Conservation (phyloP, 495 filamentous ascomycete genomes). For the Clohesyomyces aquaticus region DNA sequence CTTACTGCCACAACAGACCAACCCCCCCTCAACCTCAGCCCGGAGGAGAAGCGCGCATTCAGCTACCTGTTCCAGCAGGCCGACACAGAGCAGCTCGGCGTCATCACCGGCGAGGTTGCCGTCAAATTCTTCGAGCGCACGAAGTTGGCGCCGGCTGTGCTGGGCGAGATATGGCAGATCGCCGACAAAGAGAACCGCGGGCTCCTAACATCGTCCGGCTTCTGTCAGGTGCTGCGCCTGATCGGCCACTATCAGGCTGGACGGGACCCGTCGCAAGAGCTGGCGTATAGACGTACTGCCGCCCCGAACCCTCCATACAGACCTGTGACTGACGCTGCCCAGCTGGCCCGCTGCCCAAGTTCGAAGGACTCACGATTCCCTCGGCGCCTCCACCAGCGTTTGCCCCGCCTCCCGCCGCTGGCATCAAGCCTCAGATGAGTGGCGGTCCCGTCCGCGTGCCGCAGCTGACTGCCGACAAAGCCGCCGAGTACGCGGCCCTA, state of each 20-base stretch:
- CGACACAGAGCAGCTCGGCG: slow-evolving; percentile 85
- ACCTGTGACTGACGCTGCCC: slow-evolving; percentile 32
- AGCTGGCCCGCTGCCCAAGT: slow-evolving; percentile 88
- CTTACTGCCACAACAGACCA: slow-evolving; percentile 39
- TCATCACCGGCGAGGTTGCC: slow-evolving; percentile 92
- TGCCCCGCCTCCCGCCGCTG: slow-evolving; percentile 29
- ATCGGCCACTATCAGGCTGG: slow-evolving; percentile 95
- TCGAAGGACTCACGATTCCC: slow-evolving; percentile 70
- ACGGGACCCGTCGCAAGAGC: slow-evolving; percentile 74
- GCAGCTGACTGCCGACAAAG: slow-evolving; percentile 85
- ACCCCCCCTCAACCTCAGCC: slow-evolving; percentile 81
- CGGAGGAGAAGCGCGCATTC: slow-evolving; percentile 91
- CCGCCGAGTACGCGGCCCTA: slow-evolving; percentile 77
- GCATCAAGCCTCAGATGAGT: slow-evolving; percentile 65
- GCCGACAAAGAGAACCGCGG: slow-evolving; percentile 96
- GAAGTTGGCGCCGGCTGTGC: slow-evolving; percentile 74
- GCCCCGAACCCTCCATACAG: not conserved
- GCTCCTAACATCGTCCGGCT: slow-evolving; percentile 86
- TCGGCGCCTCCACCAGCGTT: slow-evolving; percentile 38
- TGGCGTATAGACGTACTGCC: slow-evolving; percentile 69
- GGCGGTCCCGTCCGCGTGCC: slow-evolving; percentile 84
- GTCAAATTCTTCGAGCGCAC: slow-evolving; percentile 99
- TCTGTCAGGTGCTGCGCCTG: slow-evolving; percentile 86
- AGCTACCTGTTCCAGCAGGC: slow-evolving; percentile 87
- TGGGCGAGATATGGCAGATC: slow-evolving; percentile 99